Conservation (phyloP, 148 eudicot species). For the Rhododendron ovatum region DNA sequence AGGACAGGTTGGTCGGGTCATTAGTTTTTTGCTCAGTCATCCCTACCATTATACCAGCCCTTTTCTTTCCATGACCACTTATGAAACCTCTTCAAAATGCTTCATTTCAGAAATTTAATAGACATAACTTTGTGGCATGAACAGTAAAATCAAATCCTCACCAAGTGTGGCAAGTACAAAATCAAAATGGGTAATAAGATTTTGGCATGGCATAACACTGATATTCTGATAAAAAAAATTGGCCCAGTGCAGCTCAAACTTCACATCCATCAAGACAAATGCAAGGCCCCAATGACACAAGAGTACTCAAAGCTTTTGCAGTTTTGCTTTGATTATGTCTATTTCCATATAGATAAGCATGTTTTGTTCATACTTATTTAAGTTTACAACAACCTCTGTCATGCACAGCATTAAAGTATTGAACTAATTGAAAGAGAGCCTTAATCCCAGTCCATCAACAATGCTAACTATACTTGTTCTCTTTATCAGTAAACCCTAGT, state of each 20-base stretch:
- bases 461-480: background rate
- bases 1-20: background rate
- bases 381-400: background rate
- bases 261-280: background rate
- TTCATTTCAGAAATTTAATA: background rate
- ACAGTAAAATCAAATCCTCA: background rate
- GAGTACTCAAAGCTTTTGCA: background rate
- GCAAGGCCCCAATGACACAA: background rate
- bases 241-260: background rate
- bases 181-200: background rate
- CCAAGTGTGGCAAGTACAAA: background rate
- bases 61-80: background rate
- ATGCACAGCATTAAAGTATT: background rate
- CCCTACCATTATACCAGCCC: background rate
- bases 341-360: background rate
- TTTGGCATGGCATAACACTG: background rate
- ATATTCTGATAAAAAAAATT: background rate
- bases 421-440: background rate
- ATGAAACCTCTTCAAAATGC: background rate
- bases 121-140: background rate
- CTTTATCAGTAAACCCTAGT: background rate
- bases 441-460: background rate
- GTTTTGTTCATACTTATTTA: background rate
- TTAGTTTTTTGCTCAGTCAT: background rate
- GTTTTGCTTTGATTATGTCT: background rate